A percentile compares a stretch with the other conserved stretches of the same genome.
phyloP scores from a whole-genome alignment of 2,329 filamentous ascomycete species.

The Trichophyton simii region DNA sequence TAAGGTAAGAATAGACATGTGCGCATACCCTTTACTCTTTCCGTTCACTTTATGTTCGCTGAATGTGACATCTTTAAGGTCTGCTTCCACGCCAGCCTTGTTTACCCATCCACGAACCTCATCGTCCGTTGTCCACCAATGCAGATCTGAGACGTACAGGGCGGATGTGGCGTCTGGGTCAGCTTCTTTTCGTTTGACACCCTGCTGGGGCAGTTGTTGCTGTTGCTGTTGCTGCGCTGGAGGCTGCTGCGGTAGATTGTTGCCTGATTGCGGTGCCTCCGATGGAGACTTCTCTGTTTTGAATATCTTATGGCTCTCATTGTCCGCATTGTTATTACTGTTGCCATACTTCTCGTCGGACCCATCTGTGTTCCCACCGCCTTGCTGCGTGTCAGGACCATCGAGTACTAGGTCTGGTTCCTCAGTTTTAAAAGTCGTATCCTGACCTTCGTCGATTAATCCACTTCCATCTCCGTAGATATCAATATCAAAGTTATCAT shows the following conservation, averaged over 20 bases:
- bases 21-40: slow-evolving; percentile 84
- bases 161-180: slow-evolving; percentile 55
- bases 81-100: slow-evolving; percentile 66
- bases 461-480: slow-evolving; percentile 51
- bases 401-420: slow-evolving; percentile 30
- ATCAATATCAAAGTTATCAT: slow-evolving; percentile 60
- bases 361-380: slow-evolving; percentile 15
- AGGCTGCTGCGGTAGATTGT: slow-evolving; percentile 24
- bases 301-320: slow-evolving; percentile 15
- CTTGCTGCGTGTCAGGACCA: slow-evolving; percentile 23
- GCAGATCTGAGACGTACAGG: slow-evolving; percentile 74
- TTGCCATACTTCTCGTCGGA: slow-evolving; percentile 18
- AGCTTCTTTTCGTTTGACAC: slow-evolving; percentile 50
- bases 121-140: slow-evolving; percentile 96
- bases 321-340: slow-evolving; percentile 16
- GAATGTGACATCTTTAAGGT: slow-evolving; percentile 86
- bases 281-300: slow-evolving; percentile 16
- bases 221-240: slow-evolving; percentile 17
- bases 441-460: slow-evolving; percentile 35
- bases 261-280: slow-evolving; percentile 9
- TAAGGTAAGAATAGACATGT: background rate
- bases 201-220: slow-evolving; percentile 38
- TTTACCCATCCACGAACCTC: slow-evolving; percentile 80
- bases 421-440: slow-evolving; percentile 36
- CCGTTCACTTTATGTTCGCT: slow-evolving; percentile 98